These are phyloP conservation scores for Leptomonas pyrrhocoris DNA, from an alignment of 208 protist species.

Conservation along the genomic window DNA sequence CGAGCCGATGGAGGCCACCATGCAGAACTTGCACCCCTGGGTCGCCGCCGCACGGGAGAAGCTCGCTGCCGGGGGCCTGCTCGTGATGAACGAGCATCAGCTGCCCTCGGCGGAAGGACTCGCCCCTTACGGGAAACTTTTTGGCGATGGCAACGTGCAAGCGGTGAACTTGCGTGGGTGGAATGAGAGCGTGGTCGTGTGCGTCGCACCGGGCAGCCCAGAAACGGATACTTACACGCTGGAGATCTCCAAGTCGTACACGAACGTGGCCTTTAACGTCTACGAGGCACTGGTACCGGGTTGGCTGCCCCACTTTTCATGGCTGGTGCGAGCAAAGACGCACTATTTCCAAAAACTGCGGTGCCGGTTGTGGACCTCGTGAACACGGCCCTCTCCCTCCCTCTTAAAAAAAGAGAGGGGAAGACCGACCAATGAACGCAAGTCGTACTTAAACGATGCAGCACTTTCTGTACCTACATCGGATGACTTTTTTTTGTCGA, in stretches of 20 bases:
- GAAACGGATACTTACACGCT: slow-evolving; percentile 23
- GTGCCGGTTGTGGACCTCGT: slow-evolving; percentile 43
- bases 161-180: slow-evolving; percentile 77
- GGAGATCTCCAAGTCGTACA: slow-evolving; percentile 21
- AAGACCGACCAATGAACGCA: too few species aligned
- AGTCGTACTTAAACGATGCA: too few species aligned
- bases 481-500: slow-evolving; percentile 15
- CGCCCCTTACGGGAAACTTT: slow-evolving; percentile 39
- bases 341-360: neutral
- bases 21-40: slow-evolving; percentile 61
- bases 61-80: slow-evolving; percentile 52
- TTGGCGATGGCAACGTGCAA: slow-evolving; percentile 64
- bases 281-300: slow-evolving; percentile 45
- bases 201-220: slow-evolving; percentile 42
- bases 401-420: too few species aligned
- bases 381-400: too few species aligned
- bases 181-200: slow-evolving; percentile 75
- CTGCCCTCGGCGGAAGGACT: slow-evolving; percentile 46
- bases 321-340: slow-evolving; percentile 34
- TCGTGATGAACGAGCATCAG: slow-evolving; percentile 80
- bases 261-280: slow-evolving; percentile 32
- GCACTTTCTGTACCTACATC: too few species aligned
- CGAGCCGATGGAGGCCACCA: slow-evolving; percentile 59
- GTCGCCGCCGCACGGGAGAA: slow-evolving; percentile 25
- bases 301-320: slow-evolving; percentile 43